Evolutionary conservation across 2,329 filamentous ascomycete genomes (phyloP).

Genomic region (Sporothrix mexicana): DNA sequence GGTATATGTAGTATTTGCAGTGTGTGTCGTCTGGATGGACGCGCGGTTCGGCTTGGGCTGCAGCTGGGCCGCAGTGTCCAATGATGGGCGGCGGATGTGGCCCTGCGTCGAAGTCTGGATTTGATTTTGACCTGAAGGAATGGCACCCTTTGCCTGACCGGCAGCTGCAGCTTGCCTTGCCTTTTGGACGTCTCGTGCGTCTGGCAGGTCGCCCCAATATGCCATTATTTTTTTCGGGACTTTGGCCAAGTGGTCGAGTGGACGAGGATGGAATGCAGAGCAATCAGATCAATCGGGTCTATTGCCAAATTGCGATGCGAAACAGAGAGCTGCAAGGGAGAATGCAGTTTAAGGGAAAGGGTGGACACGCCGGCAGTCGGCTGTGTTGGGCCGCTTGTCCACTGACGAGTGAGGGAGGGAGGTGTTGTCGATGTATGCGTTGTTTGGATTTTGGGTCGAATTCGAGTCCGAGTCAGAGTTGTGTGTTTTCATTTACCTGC

Average conservation of each 20-base stretch:
- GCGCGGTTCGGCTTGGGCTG: constrained; percentile 56
- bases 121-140: constrained; percentile 19
- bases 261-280: constrained; percentile 20
- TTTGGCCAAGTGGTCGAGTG: constrained; percentile 36
- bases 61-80: constrained; percentile 47
- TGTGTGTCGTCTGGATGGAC: constrained; percentile 62
- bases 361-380: constrained; percentile 15
- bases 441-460: neutral
- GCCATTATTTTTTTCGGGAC: constrained; percentile 48
- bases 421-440: neutral
- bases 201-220: constrained; percentile 65
- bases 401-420: neutral
- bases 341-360: neutral
- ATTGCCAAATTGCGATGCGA: constrained; percentile 11
- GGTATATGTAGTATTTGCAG: constrained; percentile 57
- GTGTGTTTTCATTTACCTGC: constrained; percentile 4
- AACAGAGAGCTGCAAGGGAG: constrained; percentile 21
- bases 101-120: too few species aligned
- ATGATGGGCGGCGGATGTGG: constrained; percentile 43
- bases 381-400: constrained; percentile 18
- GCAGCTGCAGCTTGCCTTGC: constrained; percentile 46
- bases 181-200: constrained; percentile 41
- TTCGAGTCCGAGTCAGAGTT: neutral
- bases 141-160: constrained; percentile 43
- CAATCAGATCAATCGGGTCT: neutral